These are phyloP conservation scores for Myochromella boudieri DNA, from an alignment of 768 basidiomycete genomes.

Conservation along the genomic window DNA sequence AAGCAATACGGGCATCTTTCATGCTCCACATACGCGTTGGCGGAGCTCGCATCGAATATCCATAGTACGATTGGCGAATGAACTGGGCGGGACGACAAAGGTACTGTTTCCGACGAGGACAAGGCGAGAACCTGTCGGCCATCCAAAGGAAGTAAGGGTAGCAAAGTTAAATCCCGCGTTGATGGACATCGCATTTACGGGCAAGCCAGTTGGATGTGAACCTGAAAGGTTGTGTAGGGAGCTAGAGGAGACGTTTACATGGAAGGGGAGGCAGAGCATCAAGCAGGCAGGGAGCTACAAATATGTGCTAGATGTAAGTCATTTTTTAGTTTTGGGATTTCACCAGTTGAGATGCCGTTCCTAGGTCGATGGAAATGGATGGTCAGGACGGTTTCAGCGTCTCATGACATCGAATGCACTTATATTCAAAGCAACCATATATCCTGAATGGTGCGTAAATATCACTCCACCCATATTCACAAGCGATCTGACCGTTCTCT, in stretches of 20 bases:
- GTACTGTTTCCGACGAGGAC: no score
- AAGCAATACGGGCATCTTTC: conserved; percentile 65
- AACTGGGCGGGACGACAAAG: no score
- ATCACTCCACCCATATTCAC: no score
- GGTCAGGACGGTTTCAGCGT: conserved; percentile 65
- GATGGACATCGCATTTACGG: conserved; percentile 56
- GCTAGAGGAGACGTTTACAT: conserved; percentile 47
- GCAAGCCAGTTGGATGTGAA: conserved; percentile 39
- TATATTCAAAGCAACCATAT: conserved; percentile 63
- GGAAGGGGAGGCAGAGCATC: conserved; percentile 36
- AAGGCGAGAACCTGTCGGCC: conserved; percentile 30
- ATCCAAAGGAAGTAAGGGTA: conserved; percentile 25
- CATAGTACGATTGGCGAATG: no score
- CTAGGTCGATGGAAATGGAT: conserved; percentile 58
- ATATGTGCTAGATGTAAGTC: conserved; percentile 55
- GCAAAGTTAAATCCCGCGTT: conserved; percentile 42
- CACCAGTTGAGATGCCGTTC: no score
- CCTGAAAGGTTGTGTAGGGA: conserved; percentile 38
- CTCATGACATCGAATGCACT: conserved; percentile 58
- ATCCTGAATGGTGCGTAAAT: conserved; percentile 59
- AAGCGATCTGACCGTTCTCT: not conserved
- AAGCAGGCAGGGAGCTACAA: conserved; percentile 52
- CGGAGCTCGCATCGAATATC: conserved; percentile 41
- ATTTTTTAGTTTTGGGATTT: no score
- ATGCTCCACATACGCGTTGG: conserved; percentile 41